Conservation (phyloP, 345 rosid species). For the Reutealis trisperma region DNA sequence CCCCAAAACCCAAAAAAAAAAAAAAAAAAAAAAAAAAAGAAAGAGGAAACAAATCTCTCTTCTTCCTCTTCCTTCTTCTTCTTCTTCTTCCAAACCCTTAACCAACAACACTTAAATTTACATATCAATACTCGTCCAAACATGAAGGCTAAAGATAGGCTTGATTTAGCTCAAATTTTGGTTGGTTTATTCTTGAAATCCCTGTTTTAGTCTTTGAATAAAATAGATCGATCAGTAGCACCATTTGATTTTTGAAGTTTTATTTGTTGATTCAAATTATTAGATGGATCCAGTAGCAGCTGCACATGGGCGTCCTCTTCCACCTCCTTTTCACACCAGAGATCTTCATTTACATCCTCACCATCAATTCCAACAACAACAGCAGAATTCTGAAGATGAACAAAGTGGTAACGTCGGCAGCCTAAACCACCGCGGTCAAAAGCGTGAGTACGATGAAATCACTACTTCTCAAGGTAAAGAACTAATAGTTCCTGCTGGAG, state of each 20-base stretch:
- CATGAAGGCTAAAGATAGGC: slow-evolving; percentile 1
- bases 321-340: slow-evolving; percentile 77
- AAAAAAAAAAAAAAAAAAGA: no score
- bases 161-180: slow-evolving; percentile 29
- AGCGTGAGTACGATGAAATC: slow-evolving; percentile 67
- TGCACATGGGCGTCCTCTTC: slow-evolving; percentile 74
- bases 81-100: no score
- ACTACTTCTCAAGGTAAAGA: slow-evolving; percentile 36
- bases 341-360: slow-evolving; percentile 72
- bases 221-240: no score
- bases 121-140: no score
- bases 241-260: no score
- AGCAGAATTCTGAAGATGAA: slow-evolving; percentile 53
- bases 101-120: slow-evolving; percentile 7
- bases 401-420: slow-evolving; percentile 36
- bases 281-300: slow-evolving; percentile 75
- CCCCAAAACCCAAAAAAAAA: slow-evolving; percentile 10
- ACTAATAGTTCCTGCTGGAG: slow-evolving; percentile 31
- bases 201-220: not conserved
- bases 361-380: slow-evolving; percentile 59
- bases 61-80: no score
- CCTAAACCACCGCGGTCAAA: slow-evolving; percentile 51
- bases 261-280: no score
- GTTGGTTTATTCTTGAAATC: slow-evolving; percentile 22
- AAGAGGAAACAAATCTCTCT: no score